Conservation (phyloP, 352 stramenopile genomes). For the Globisporangium viniferum region DNA sequence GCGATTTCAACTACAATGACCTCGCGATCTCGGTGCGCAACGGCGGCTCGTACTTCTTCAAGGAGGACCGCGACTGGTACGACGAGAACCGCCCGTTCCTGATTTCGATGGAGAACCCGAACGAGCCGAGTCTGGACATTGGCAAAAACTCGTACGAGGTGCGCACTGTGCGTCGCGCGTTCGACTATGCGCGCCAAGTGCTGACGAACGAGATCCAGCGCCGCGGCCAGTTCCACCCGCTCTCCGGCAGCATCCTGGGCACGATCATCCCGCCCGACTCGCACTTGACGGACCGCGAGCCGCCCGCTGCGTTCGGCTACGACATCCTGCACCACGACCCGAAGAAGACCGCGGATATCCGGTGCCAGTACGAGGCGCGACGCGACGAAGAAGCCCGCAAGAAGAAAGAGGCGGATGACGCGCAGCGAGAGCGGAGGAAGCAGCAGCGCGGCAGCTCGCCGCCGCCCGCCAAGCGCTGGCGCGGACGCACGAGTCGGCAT, state of each 20-base stretch:
- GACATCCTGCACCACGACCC: conserved; percentile 70
- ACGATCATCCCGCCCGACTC: conserved; percentile 72
- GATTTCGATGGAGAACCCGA: conserved; percentile 93
- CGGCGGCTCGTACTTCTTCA: conserved; percentile 92
- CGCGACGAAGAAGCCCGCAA: conserved; percentile 57
- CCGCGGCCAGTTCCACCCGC: conserved; percentile 58
- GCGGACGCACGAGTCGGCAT: conserved; percentile 36
- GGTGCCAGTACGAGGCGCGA: conserved; percentile 59
- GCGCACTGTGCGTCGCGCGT: conserved; percentile 85
- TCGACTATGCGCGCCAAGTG: conserved; percentile 83
- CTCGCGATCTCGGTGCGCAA: conserved; percentile 91
- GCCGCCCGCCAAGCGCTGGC: conserved; percentile 60
- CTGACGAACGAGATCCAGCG: conserved; percentile 71
- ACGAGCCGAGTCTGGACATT: conserved; percentile 90
- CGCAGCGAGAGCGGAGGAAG: conserved; percentile 24
- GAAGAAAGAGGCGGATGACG: conserved; percentile 31
- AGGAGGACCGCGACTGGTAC: conserved; percentile 76
- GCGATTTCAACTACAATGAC: conserved; percentile 93
- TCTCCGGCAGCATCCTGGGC: conserved; percentile 68
- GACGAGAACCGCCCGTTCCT: conserved; percentile 76
- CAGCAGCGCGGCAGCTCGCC: conserved; percentile 28
- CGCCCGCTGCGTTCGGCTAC: conserved; percentile 60
- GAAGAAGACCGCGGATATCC: conserved; percentile 59
- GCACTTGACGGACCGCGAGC: conserved; percentile 54
- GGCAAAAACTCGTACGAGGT: conserved; percentile 93